Evolutionary conservation across 495 filamentous ascomycete species (phyloP), one percentile per base, ranked within the genome.

Genomic region (Xylaria palmicola): DNA sequence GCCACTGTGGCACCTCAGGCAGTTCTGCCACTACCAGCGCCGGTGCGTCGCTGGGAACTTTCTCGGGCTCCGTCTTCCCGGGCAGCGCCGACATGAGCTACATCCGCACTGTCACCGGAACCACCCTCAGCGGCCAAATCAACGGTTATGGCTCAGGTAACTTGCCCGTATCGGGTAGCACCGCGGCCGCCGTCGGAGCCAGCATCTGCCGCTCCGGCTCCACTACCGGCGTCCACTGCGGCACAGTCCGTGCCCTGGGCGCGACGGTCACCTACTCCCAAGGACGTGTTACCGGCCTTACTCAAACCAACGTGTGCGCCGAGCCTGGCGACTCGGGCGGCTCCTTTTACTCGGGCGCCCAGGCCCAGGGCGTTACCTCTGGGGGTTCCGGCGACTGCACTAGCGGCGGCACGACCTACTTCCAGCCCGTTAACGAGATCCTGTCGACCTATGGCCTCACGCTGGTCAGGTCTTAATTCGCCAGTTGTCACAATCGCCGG

Each of bases 351-450:
- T 62, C 62, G 20, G 65, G 65, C 45, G 26, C 62, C 59, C 65
- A 68, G 62, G 65, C 65, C 56, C 62, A 68, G 60, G 65, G 65
- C 22, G 65, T 68, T 43, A 68, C 65, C 65, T 68, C 65, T 36
- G 65, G 65, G 65, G 65, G 65, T 57, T 65, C 59, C 34, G 65
- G 65, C 41, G 59, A 68, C 63, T 68, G 65, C 65, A 57, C 62
- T 13, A 6, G 6, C 26, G 65, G 65, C 59, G 65, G 65, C 40
- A 65, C 29, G 0, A 68, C 65, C 55, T 68, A 65, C 65, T 68
- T 68, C 65, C 65, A 68, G 63, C 65, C 65, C 53, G 65, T 68
- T 51, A 68, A 68, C 50, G 65, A 68, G 62, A 68, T 68, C 44
- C 63, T 68, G n/a, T 63, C 59, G 52, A 68, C 62, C 62, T 68